These are phyloP conservation scores for Colletotrichum liriopes DNA, from an alignment of 2,329 filamentous ascomycete species.

Conservation along the genomic window DNA sequence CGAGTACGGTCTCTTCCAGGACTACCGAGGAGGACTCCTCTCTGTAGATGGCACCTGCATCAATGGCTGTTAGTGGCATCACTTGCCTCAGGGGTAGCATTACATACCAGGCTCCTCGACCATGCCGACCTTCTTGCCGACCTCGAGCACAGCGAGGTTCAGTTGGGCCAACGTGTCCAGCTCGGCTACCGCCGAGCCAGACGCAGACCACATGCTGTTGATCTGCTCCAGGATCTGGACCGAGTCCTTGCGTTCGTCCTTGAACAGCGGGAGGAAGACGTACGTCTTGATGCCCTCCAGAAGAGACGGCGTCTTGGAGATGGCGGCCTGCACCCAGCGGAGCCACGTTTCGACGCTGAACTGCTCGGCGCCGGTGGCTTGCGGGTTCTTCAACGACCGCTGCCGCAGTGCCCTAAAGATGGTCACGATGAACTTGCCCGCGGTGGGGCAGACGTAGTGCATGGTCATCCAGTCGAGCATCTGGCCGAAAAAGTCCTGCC, in stretches of 20 bases:
- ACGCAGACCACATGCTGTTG: conserved; percentile 65
- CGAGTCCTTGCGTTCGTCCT: conserved; percentile 67
- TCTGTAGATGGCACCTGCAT: conserved; percentile 22
- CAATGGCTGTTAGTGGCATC: neutral
- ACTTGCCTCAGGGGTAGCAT: conserved; percentile 22
- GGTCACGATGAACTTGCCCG: conserved; percentile 73
- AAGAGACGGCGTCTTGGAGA: conserved; percentile 65
- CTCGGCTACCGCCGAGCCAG: conserved; percentile 60
- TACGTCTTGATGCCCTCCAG: conserved; percentile 77
- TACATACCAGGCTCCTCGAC: conserved; percentile 76
- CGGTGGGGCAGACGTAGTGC: conserved; percentile 71
- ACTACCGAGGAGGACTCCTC: conserved; percentile 46
- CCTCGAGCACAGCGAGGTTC: conserved; percentile 77
- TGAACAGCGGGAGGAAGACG: conserved; percentile 75
- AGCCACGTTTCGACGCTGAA: conserved; percentile 67
- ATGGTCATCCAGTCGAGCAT: conserved; percentile 71
- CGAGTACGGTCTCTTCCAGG: conserved; percentile 62
- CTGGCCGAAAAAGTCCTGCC: conserved; percentile 66
- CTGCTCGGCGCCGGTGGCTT: conserved; percentile 39
- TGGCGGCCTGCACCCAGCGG: conserved; percentile 67
- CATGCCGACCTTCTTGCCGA: conserved; percentile 79
- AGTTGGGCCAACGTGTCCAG: conserved; percentile 71
- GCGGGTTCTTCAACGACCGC: conserved; percentile 45
- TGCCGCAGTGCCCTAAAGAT: conserved; percentile 66
- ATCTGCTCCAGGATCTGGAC: conserved; percentile 72